Base-by-base conservation (phyloP, 495 filamentous ascomycete genomes). In the Amniculicola lignicola region DNA sequence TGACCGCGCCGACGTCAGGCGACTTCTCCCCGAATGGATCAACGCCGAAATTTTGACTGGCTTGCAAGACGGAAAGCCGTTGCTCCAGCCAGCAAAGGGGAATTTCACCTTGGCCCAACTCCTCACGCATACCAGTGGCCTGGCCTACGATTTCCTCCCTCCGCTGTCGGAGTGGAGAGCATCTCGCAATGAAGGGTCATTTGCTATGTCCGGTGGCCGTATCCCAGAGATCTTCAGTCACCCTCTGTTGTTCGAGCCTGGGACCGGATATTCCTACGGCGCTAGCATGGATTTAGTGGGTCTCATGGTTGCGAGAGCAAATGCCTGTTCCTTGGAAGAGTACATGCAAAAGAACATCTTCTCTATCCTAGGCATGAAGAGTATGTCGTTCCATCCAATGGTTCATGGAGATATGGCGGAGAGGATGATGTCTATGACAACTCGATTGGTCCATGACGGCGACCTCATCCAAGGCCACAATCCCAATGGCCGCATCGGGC, bases 261-360 rank as follows among this genome's bases (percentile, higher is more conserved):
- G 67, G n/a, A 57, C 49, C n/a, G 53, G 45, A 25, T 71, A 51
- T 48, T 12, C 28, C 3, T 70, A 72, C 46, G 42, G 60, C 24
- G n/a, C 51, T 12, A 45, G 64, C n/a, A n/a, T 63, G 12, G 66
- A 69, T 39, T 61, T 59, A 31, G 57, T 51, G 7, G 66, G 66
- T 25, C 14, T 56, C 5, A 40, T 41, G 36, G 25, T 61, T 9
- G 63, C 36, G 27, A 45, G 51, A 46, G 51, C 40, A 2, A 53
- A 41, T 47, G 23, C 12, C 15, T 49, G 36, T 31, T 25, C 41
- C 16, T 37, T 80, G 31, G 72, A 72, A n/a, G 66, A 77, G 23
- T 73, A 70, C 56, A 72, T 82, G 65, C 64, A 72, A 16, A 48
- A 65, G 52, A 60, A 75, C 22, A 73, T 83, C 10, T 79, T 71